phyloP scores from a whole-genome alignment of 805 yeast species.

The Phaffomyces thermotolerans region DNA sequence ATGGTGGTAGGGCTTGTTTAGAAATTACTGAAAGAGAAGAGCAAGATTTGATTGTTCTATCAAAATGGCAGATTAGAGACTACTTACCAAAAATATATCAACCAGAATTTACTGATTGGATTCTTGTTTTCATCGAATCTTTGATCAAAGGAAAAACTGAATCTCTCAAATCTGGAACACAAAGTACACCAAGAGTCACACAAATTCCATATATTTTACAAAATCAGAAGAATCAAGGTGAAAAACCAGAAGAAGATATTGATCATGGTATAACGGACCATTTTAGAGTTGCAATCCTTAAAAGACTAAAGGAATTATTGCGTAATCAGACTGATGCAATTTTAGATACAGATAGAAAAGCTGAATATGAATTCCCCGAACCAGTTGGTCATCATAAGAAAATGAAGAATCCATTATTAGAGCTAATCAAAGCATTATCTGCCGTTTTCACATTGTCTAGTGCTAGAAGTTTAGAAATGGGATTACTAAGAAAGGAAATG shows the following conservation, averaged over 20 bases:
- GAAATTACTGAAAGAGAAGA: constrained; percentile 30
- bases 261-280: constrained; percentile 43
- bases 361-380: constrained; percentile 65
- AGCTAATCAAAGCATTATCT: constrained; percentile 66
- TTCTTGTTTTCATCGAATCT: constrained; percentile 65
- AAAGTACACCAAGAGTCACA: constrained; percentile 54
- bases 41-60: constrained; percentile 34
- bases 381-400: constrained; percentile 66
- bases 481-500: constrained; percentile 68
- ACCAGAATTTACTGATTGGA: constrained; percentile 85
- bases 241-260: constrained; percentile 29
- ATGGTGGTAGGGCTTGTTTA: constrained; percentile 58
- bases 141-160: constrained; percentile 47
- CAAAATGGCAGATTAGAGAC: constrained; percentile 74
- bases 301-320: constrained; percentile 57
- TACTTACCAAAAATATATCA: constrained; percentile 71
- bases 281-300: constrained; percentile 57
- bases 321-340: constrained; percentile 69
- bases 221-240: constrained; percentile 29
- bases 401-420: constrained; percentile 66
- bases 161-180: constrained; percentile 22
- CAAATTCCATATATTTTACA: constrained; percentile 53
- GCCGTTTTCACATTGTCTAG: constrained; percentile 65
- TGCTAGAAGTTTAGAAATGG: constrained; percentile 60
- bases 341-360: constrained; percentile 52